Base-by-base conservation (phyloP, 352 stramenopile species). In the Pythium graminicola region DNA sequence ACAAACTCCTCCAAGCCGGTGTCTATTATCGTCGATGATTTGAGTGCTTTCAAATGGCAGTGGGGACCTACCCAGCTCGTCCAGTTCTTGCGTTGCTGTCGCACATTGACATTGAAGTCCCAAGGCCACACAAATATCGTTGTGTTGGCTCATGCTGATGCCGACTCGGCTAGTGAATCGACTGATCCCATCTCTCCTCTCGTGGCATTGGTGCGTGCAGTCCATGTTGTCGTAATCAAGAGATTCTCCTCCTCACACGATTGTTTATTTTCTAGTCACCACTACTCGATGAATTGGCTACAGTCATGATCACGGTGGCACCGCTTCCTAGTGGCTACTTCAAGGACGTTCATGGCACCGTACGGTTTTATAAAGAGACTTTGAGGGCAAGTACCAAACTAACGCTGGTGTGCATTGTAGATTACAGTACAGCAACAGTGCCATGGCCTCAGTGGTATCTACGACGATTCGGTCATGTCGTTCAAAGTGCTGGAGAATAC, bases 401-500 rank as follows among this genome's bases (percentile, higher is more conserved):
- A 31, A 29, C 7, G n/a, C 24, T 44, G 27, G n/a, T 9, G 6
- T n/a, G 10, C n/a, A 22, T 22, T 44, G 6, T 22, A 87, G 76
- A 66, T 87, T 24, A 60, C 48, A 24, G 66, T 84, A 1, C 52
- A 62, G 47, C 62, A 62, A 3, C 70, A 81, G 29, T 76, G 51
- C 22, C 60, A 65, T 35, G 67, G 68, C 0, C 47, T 71, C 32
- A 39, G 43, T 17, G 48, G 52, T 1, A 22, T 74, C 20, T 57
- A 33, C 22, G 63, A 76, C 24, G 55, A 64, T 6, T 50, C 54
- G 11, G 57, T 57, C 6, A 66, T 79, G 27, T 64, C 73, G 22
- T 90, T 80, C 62, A 90, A 88, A 55, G 67, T 90, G 10, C 48
- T 90, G 9, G 80, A 90, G 41, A 85, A 75, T 57, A 81, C 73